A percentile compares a stretch with the other conserved stretches of the same genome.
These are phyloP conservation scores for Carex kokanica DNA, from an alignment of 176 grass and related monocot genomes.

Conservation along the genomic window DNA sequence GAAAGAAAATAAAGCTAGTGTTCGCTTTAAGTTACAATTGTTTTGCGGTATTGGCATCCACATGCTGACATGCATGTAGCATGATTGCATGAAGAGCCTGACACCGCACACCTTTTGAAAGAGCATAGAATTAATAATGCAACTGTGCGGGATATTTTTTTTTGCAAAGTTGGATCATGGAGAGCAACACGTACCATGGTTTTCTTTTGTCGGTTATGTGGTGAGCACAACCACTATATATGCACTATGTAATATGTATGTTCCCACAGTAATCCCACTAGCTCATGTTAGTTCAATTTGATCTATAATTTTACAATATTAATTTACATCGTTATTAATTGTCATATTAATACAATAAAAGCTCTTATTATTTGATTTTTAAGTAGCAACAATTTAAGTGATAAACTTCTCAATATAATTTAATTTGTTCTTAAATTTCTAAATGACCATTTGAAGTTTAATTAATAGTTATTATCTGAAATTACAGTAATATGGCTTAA, in stretches of 20 bases:
- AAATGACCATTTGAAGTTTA: neutral
- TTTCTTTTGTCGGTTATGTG: neutral
- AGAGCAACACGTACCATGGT: neutral
- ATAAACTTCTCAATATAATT: neutral
- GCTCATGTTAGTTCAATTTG: neutral
- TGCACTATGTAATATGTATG: too few species aligned
- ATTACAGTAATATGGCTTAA: too few species aligned
- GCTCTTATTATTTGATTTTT: neutral
- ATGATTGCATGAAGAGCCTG: neutral
- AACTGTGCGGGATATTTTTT: neutral
- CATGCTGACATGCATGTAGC: neutral
- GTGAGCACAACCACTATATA: neutral
- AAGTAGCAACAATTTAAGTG: neutral
- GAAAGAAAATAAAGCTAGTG: too few species aligned
- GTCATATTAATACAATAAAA: neutral
- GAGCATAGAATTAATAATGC: neutral
- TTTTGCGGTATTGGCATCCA: too few species aligned
- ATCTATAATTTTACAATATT: neutral
- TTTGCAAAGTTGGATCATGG: neutral
- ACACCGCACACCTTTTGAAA: constrained; percentile 5
- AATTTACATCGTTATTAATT: neutral
- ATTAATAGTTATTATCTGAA: neutral
- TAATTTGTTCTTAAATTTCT: neutral
- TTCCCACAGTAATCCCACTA: neutral
- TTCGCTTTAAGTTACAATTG: too few species aligned